Conservation (phyloP, 805 yeast genomes). For the Candida awuae region DNA sequence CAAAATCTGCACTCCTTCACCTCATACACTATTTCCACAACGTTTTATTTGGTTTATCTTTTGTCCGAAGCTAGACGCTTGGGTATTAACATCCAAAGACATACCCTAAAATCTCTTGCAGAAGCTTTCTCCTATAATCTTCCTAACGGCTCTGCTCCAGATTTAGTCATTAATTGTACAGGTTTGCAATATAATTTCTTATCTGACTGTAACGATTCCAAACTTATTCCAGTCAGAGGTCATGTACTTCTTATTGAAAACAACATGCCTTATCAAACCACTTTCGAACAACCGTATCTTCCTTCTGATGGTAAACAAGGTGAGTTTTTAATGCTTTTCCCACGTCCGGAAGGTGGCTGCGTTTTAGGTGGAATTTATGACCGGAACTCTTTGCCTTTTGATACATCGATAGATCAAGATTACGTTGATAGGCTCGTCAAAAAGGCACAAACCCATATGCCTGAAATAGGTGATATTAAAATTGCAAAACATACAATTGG, state of each 20-base stretch:
- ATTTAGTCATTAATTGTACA: slow-evolving; percentile 48
- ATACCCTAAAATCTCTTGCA: slow-evolving; percentile 33
- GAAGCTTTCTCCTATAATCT: slow-evolving; percentile 36
- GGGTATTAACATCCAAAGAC: slow-evolving; percentile 42
- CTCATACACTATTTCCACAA: slow-evolving; percentile 53
- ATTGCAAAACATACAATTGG: slow-evolving; percentile 53
- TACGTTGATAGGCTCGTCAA: slow-evolving; percentile 41
- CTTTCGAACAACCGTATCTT: slow-evolving; percentile 24
- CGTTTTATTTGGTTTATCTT: slow-evolving; percentile 47
- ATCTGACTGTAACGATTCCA: slow-evolving; percentile 42
- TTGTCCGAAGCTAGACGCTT: slow-evolving; percentile 33
- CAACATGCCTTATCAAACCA: slow-evolving; percentile 31
- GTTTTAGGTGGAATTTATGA: slow-evolving; percentile 49
- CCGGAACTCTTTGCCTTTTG: slow-evolving; percentile 16
- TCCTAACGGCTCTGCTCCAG: slow-evolving; percentile 22
- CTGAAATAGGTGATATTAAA: slow-evolving; percentile 42
- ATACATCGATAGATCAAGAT: slow-evolving; percentile 32
- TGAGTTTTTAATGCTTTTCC: slow-evolving; percentile 53
- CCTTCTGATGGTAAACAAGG: slow-evolving; percentile 26
- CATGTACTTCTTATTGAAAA: slow-evolving; percentile 50
- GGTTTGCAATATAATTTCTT: slow-evolving; percentile 42
- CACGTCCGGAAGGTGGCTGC: slow-evolving; percentile 60
- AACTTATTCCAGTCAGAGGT: slow-evolving; percentile 47
- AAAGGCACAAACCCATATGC: slow-evolving; percentile 41
- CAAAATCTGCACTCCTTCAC: slow-evolving; percentile 33